phyloP scores from a whole-genome alignment of 75 land plant genomes.

The Pinus taeda region DNA sequence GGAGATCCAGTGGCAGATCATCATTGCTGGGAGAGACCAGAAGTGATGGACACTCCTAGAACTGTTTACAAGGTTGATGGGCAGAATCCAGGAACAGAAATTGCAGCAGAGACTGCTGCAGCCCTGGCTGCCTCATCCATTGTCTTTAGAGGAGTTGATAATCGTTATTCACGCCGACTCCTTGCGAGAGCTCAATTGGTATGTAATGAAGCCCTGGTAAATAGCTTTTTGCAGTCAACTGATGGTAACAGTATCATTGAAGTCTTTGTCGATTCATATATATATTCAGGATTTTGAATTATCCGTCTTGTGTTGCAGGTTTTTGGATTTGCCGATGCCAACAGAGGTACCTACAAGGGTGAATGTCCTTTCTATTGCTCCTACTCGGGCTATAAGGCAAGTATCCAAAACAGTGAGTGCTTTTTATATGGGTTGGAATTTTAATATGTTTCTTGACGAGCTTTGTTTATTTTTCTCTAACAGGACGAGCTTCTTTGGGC shows the following conservation, averaged over 20 bases:
- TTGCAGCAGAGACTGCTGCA: conserved; percentile 93
- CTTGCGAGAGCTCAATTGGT: conserved; percentile 70
- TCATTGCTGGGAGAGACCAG: conserved; percentile 81
- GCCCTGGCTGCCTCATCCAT: conserved; percentile 89
- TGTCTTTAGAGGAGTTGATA: conserved; percentile 55
- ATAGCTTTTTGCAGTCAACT: neutral
- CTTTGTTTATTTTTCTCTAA: no score
- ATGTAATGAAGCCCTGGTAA: neutral
- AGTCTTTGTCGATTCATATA: neutral
- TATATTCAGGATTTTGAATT: neutral
- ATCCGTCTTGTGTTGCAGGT: conserved; percentile 10
- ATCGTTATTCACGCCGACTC: conserved; percentile 51
- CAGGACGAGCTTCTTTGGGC: conserved; percentile 92
- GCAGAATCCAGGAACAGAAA: conserved; percentile 71
- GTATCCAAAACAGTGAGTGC: neutral
- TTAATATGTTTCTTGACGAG: no score
- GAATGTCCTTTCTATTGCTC: conserved; percentile 46
- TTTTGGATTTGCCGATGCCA: conserved; percentile 30
- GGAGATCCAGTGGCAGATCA: conserved; percentile 80
- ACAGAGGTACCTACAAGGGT: conserved; percentile 21
- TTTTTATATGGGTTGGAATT: no score
- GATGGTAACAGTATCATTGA: neutral
- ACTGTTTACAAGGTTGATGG: conserved; percentile 51
- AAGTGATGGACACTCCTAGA: conserved; percentile 80
- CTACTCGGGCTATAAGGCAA: conserved; percentile 27